These are phyloP conservation scores for Monosiga brevicollis DNA, from an alignment of 78 protist species.

Conservation along the genomic window DNA sequence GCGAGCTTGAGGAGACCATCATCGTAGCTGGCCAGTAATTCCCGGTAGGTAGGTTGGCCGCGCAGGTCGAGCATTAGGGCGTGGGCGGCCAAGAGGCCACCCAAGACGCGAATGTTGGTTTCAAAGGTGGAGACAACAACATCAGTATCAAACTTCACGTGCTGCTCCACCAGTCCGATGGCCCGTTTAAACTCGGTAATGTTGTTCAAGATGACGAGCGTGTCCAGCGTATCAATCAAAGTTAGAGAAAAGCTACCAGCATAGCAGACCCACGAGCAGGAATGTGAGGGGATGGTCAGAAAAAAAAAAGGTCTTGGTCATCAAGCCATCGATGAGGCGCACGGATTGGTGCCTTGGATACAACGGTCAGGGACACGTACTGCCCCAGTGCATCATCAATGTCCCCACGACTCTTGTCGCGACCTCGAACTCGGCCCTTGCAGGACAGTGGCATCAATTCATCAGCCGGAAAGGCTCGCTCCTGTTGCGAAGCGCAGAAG, in stretches of 20 bases:
- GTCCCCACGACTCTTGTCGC: not conserved
- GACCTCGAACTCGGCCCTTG: not conserved
- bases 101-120: slow-evolving; percentile 81
- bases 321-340: too few species aligned
- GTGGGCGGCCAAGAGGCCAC: slow-evolving; percentile 49
- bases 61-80: not conserved
- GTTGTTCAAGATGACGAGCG: slow-evolving; percentile 25
- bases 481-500: not conserved
- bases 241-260: slow-evolving; percentile 11
- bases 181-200: slow-evolving; percentile 20
- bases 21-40: not conserved
- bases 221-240: slow-evolving; percentile 34
- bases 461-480: not conserved
- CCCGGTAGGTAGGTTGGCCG: not conserved
- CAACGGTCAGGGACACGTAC: not conserved
- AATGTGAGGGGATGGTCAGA: not conserved
- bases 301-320: not conserved
- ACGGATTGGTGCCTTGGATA: too few species aligned
- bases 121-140: slow-evolving; percentile 69
- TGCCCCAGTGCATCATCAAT: slow-evolving; percentile 1
- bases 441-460: slow-evolving; percentile 2
- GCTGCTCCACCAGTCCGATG: not conserved
- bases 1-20: not conserved
- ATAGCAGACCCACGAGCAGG: not conserved
- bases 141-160: not conserved